A percentile compares a stretch with the other conserved stretches of the same genome.
phyloP scores from a whole-genome alignment of 306 rosid genomes.

The Vigna trinervia region DNA sequence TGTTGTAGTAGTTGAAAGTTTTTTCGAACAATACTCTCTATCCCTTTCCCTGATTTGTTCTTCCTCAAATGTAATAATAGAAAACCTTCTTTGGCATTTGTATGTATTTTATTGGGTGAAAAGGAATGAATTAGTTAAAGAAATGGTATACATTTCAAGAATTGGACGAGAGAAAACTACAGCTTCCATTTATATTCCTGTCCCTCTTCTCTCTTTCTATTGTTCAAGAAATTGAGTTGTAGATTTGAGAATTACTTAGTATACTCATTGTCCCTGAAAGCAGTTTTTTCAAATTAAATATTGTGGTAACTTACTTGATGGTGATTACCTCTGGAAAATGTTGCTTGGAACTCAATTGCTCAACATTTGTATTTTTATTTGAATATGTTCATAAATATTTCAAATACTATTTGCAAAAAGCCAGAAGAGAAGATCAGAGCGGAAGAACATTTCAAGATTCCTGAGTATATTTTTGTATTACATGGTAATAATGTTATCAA shows the following conservation, averaged over 20 bases:
- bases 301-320: not conserved
- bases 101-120: slow-evolving; percentile 32
- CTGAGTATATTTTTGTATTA: too few relatives aligned
- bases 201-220: not conserved
- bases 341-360: too few relatives aligned
- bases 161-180: not conserved
- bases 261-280: slow-evolving; percentile 1
- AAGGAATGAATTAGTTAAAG: slow-evolving; percentile 28
- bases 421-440: too few relatives aligned
- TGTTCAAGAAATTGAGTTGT: slow-evolving; percentile 14
- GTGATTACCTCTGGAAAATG: not conserved
- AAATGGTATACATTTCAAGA: slow-evolving; percentile 22
- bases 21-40: slow-evolving; percentile 38
- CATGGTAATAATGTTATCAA: too few relatives aligned
- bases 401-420: too few relatives aligned
- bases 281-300: not conserved
- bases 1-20: slow-evolving; percentile 29
- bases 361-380: too few relatives aligned
- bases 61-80: slow-evolving; percentile 43
- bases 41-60: slow-evolving; percentile 42
- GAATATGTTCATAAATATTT: too few relatives aligned
- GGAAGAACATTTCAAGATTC: too few relatives aligned
- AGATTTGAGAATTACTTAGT: not conserved
- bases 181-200: not conserved
- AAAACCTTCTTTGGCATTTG: slow-evolving; percentile 38